phyloP scores from a whole-genome alignment of 1,284 basidiomycete species.

The Microbotryum saponariae region DNA sequence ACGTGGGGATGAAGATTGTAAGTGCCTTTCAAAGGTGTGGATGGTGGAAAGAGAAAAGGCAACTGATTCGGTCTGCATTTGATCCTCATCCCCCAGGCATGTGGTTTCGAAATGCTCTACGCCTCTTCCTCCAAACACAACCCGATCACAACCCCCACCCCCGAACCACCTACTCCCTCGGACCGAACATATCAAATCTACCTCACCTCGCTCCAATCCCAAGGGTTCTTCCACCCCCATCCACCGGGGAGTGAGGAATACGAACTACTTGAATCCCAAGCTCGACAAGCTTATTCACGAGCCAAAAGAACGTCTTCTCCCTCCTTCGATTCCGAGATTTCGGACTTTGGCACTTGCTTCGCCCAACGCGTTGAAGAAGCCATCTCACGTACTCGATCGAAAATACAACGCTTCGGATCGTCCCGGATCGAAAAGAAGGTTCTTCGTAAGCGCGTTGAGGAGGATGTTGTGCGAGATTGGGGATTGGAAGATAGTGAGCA shows the following conservation, averaged over 20 bases:
- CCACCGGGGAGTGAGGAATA: constrained; percentile 62
- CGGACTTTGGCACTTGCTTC: constrained; percentile 49
- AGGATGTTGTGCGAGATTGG: too few species aligned
- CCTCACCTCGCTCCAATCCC: background rate
- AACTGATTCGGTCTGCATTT: too few species aligned
- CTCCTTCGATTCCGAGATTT: constrained; percentile 7
- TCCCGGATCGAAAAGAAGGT: too few species aligned
- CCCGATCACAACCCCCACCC: constrained; percentile 1
- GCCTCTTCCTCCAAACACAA: constrained; percentile 57
- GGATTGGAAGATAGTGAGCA: constrained; percentile 57
- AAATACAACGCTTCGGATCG: too few species aligned
- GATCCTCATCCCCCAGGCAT: constrained; percentile 51
- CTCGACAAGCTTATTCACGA: too few species aligned
- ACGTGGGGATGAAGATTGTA: constrained; percentile 84
- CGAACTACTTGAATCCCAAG: too few species aligned
- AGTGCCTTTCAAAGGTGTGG: background rate
- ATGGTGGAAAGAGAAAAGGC: too few species aligned
- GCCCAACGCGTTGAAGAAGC: constrained; percentile 61
- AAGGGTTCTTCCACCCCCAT: constrained; percentile 56
- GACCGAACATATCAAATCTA: constrained; percentile 11
- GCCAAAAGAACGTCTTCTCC: too few species aligned
- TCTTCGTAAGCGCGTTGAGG: too few species aligned
- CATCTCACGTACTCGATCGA: constrained; percentile 39
- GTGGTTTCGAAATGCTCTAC: constrained; percentile 91
- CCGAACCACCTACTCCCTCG: background rate